A percentile compares a stretch with the other conserved stretches of the same genome.
Conservation (phyloP, 345 rosid species). For the Ceriops decandra region DNA sequence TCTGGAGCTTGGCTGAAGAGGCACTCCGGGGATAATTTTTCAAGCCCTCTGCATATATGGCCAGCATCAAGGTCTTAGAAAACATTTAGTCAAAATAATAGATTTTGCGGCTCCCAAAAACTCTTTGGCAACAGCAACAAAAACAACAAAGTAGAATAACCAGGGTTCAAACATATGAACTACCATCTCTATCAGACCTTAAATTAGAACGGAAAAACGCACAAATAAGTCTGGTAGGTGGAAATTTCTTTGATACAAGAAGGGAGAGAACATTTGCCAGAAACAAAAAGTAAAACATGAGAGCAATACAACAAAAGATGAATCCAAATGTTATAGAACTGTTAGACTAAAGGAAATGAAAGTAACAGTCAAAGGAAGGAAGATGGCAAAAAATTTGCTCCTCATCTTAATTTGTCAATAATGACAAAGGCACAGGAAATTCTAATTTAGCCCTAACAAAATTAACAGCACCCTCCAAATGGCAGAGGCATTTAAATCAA, state of each 20-base stretch:
- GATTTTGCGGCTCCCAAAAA: background rate
- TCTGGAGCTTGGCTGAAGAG: conserved; percentile 54
- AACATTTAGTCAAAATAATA: background rate
- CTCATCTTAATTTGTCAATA: no score
- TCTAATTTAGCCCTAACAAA: no score
- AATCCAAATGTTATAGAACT: no score
- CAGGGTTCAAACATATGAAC: background rate
- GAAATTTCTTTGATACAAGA: no score
- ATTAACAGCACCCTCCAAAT: no score
- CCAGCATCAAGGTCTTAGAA: background rate
- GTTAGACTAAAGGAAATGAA: background rate
- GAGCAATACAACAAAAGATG: no score
- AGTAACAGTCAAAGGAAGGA: background rate
- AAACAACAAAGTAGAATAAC: background rate
- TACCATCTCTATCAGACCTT: background rate
- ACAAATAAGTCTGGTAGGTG: no score
- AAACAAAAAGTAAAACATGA: background rate
- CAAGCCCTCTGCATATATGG: conserved; percentile 67
- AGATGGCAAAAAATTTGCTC: background rate
- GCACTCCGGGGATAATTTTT: conserved; percentile 69
- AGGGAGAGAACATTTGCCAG: background rate
- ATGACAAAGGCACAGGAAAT: no score
- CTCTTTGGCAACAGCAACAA: background rate
- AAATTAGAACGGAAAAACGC: no score
- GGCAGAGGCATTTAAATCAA: no score